A percentile compares a stretch with the other conserved stretches of the same genome.
Conservation (phyloP, 2,329 filamentous ascomycete species). For the Bipolaris bicolor region DNA sequence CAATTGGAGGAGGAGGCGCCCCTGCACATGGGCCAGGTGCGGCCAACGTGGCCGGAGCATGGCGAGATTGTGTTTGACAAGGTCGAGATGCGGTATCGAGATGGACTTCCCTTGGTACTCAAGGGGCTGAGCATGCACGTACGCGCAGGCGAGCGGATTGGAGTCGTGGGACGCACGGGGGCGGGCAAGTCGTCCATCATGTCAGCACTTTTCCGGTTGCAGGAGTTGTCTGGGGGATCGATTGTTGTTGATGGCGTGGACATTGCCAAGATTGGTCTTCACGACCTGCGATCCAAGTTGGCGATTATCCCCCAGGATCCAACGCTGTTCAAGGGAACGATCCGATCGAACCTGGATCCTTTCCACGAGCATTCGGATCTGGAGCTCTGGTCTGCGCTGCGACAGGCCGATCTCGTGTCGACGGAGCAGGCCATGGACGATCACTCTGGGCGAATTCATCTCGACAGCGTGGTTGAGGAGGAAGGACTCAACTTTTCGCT, state of each 20-base stretch:
- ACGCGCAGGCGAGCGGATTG: slow-evolving; percentile 76
- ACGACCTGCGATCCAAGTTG: slow-evolving; percentile 75
- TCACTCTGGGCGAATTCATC: slow-evolving; percentile 69
- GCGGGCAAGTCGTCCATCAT: slow-evolving; percentile 86
- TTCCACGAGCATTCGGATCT: slow-evolving; percentile 80
- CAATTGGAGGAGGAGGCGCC: slow-evolving; percentile 89
- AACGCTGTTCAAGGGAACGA: slow-evolving; percentile 80
- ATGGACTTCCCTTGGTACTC: slow-evolving; percentile 56
- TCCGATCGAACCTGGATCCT: slow-evolving; percentile 79
- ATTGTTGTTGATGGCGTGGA: slow-evolving; percentile 59
- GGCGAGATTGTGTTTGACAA: slow-evolving; percentile 68
- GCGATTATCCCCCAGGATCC: slow-evolving; percentile 87
- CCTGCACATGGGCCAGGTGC: slow-evolving; percentile 73
- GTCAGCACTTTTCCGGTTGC: slow-evolving; percentile 78
- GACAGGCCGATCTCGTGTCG: slow-evolving; percentile 74
- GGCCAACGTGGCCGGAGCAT: slow-evolving; percentile 79
- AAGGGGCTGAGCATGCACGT: slow-evolving; percentile 68
- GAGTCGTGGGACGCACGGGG: slow-evolving; percentile 80
- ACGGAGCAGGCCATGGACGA: slow-evolving; percentile 55
- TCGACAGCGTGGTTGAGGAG: slow-evolving; percentile 87
- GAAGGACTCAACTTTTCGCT: slow-evolving; percentile 96
- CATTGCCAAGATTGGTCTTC: slow-evolving; percentile 75
- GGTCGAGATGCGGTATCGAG: slow-evolving; percentile 60
- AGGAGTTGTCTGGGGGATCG: slow-evolving; percentile 55
- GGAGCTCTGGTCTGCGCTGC: slow-evolving; percentile 77